Percentiles rank a stretch among this genome's conserved stretches.
Evolutionary conservation across 352 stramenopile genomes (phyloP).

Genomic region (Lagenidium sp.): DNA sequence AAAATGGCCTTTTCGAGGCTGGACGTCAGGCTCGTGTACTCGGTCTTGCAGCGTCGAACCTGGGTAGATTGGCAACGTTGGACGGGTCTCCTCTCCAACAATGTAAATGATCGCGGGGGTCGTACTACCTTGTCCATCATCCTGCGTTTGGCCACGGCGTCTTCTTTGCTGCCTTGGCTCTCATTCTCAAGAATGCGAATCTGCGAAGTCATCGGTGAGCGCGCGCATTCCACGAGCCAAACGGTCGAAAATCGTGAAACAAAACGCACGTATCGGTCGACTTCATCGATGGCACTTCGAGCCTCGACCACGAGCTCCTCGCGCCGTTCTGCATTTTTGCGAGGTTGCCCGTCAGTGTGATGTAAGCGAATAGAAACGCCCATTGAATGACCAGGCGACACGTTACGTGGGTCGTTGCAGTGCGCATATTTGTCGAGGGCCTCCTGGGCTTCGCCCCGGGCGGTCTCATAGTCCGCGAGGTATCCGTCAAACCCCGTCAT

Average conservation of each 20-base stretch:
- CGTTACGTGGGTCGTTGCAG: slow-evolving; percentile 10
- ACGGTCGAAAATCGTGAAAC: too few relatives aligned
- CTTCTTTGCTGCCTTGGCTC: slow-evolving; percentile 20
- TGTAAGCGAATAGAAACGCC: not conserved
- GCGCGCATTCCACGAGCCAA: too few relatives aligned
- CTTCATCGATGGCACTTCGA: slow-evolving; percentile 45
- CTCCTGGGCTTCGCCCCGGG: slow-evolving; percentile 31
- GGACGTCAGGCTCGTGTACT: slow-evolving; percentile 35
- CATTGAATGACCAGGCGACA: too few relatives aligned
- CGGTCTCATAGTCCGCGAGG: slow-evolving; percentile 37
- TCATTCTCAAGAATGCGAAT: slow-evolving; percentile 60
- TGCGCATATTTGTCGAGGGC: slow-evolving; percentile 36
- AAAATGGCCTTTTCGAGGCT: slow-evolving; percentile 52
- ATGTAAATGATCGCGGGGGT: too few relatives aligned
- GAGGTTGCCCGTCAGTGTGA: not conserved
- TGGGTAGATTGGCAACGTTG: too few relatives aligned
- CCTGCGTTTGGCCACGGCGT: slow-evolving; percentile 22
- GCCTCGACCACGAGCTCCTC: slow-evolving; percentile 41
- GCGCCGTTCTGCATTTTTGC: slow-evolving; percentile 20
- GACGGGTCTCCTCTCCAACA: too few relatives aligned
- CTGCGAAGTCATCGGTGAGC: slow-evolving; percentile 12
- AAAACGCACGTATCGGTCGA: slow-evolving; percentile 52
- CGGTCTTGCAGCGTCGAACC: slow-evolving; percentile 32
- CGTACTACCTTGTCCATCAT: too few relatives aligned
- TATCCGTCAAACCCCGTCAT: slow-evolving; percentile 43